A percentile compares a stretch with the other conserved stretches of the same genome.
Conservation (phyloP, 2,329 filamentous ascomycete genomes). For the Cordyceps militaris region DNA sequence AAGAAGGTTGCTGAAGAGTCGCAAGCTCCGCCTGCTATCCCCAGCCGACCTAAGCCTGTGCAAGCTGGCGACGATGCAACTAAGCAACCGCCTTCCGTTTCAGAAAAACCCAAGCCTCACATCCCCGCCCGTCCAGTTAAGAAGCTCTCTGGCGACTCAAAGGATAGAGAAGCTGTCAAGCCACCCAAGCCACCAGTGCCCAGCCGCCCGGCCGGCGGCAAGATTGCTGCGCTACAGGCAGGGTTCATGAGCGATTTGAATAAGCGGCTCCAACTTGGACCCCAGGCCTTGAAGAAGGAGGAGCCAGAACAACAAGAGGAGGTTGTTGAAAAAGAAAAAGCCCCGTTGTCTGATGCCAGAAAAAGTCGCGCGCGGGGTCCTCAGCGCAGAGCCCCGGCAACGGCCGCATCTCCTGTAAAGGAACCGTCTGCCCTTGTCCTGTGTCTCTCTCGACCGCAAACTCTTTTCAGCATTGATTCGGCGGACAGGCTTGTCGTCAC, state of each 20-base stretch:
- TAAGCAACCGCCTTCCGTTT: conserved; percentile 36
- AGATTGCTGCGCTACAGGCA: conserved; percentile 85
- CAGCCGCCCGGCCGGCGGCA: conserved; percentile 64
- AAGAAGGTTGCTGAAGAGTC: conserved; percentile 38
- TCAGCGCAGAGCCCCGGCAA: conserved; percentile 62
- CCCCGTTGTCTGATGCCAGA: conserved; percentile 77
- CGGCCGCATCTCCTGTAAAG: conserved; percentile 26
- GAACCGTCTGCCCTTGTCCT: conserved; percentile 30
- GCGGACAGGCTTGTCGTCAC: conserved; percentile 31
- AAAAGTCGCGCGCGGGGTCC: conserved; percentile 88
- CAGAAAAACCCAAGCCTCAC: conserved; percentile 51
- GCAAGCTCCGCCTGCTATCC: conserved; percentile 31
- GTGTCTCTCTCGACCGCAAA: conserved; percentile 40
- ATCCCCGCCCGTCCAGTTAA: conserved; percentile 59
- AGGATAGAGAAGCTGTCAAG: conserved; percentile 36
- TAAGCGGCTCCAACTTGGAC: conserved; percentile 78
- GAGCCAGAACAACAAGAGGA: conserved; percentile 53
- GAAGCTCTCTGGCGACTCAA: conserved; percentile 30
- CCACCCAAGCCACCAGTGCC: conserved; percentile 76
- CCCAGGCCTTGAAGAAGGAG: conserved; percentile 71
- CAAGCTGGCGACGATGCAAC: conserved; percentile 29
- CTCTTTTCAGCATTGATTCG: conserved; percentile 45
- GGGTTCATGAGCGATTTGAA: conserved; percentile 93
- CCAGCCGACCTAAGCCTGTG: conserved; percentile 49
- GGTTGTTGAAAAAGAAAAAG: conserved; percentile 55